Percentiles rank a stretch among this genome's conserved stretches.
These are phyloP conservation scores for Truncatella angustata DNA, from an alignment of 2,329 filamentous ascomycete genomes.

Conservation along the genomic window DNA sequence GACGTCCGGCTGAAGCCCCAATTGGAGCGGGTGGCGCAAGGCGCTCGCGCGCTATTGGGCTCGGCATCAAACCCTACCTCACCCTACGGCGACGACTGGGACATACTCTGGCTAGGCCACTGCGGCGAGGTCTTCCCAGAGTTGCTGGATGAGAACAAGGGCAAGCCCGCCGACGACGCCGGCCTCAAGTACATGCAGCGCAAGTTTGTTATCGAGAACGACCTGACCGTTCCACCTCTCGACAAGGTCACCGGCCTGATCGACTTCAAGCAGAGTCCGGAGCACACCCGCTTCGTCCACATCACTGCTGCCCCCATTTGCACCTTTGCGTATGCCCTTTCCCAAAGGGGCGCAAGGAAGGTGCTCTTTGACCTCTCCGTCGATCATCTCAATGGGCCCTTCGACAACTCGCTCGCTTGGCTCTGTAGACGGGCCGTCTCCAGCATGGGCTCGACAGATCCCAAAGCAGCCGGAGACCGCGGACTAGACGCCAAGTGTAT, in stretches of 20 bases:
- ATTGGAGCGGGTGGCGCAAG: slow-evolving; percentile 28
- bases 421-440: slow-evolving; percentile 28
- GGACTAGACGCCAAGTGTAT: slow-evolving; percentile 30
- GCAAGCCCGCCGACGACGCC: slow-evolving; percentile 18
- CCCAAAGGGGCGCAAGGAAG: slow-evolving; percentile 23
- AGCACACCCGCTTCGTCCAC: slow-evolving; percentile 25
- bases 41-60: slow-evolving; percentile 28
- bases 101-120: slow-evolving; percentile 28
- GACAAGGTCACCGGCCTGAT: slow-evolving; percentile 25
- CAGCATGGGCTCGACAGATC: slow-evolving; percentile 5
- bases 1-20: slow-evolving; percentile 33
- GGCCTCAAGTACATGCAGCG: slow-evolving; percentile 22
- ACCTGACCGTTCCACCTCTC: slow-evolving; percentile 23
- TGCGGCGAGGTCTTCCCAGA: slow-evolving; percentile 29
- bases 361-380: slow-evolving; percentile 27
- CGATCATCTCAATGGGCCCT: slow-evolving; percentile 25
- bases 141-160: slow-evolving; percentile 21
- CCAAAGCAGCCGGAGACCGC: slow-evolving; percentile 16
- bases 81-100: slow-evolving; percentile 26
- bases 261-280: slow-evolving; percentile 22
- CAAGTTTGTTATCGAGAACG: slow-evolving; percentile 24
- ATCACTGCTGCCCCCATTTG: slow-evolving; percentile 24
- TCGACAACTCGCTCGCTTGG: slow-evolving; percentile 31
- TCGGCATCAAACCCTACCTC: slow-evolving; percentile 12
- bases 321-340: slow-evolving; percentile 31